Evolutionary conservation across 2,329 filamentous ascomycete genomes (phyloP).

Genomic region (Penicillium sp.): DNA sequence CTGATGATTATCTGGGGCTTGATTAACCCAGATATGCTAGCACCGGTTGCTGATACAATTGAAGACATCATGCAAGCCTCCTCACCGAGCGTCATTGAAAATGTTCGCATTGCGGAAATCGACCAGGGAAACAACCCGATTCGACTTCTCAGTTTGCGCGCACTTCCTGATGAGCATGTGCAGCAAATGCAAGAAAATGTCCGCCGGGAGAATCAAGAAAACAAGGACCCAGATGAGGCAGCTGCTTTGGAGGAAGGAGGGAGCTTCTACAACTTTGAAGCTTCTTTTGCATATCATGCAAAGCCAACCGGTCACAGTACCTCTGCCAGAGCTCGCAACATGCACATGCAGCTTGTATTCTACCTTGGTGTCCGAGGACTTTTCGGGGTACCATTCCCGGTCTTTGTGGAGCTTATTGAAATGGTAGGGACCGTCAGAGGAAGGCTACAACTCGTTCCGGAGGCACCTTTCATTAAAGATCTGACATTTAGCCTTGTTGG

Average conservation of each 20-base stretch:
- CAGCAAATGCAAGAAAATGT: slow-evolving; percentile 81
- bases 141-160: slow-evolving; percentile 82
- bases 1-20: slow-evolving; percentile 85
- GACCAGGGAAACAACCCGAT: slow-evolving; percentile 91
- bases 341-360: slow-evolving; percentile 96
- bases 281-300: slow-evolving; percentile 89
- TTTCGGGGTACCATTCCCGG: slow-evolving; percentile 84
- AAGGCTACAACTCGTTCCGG: slow-evolving; percentile 82
- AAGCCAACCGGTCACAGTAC: slow-evolving; percentile 72
- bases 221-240: slow-evolving; percentile 82
- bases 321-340: slow-evolving; percentile 85
- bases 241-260: slow-evolving; percentile 89
- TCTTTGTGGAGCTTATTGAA: slow-evolving; percentile 87
- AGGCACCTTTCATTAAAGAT: slow-evolving; percentile 90
- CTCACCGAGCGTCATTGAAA: slow-evolving; percentile 87
- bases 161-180: slow-evolving; percentile 81
- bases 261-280: slow-evolving; percentile 90
- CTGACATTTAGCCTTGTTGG: slow-evolving; percentile 95
- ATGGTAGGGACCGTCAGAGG: slow-evolving; percentile 87
- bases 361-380: slow-evolving; percentile 89
- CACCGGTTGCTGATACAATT: slow-evolving; percentile 86
- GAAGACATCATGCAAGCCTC: slow-evolving; percentile 98
- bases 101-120: slow-evolving; percentile 93
- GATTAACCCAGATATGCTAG: slow-evolving; percentile 94
- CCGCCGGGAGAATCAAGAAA: slow-evolving; percentile 76